Base-by-base conservation (phyloP, 2,329 filamentous ascomycete genomes). In the Colletotrichum eremochloae region DNA sequence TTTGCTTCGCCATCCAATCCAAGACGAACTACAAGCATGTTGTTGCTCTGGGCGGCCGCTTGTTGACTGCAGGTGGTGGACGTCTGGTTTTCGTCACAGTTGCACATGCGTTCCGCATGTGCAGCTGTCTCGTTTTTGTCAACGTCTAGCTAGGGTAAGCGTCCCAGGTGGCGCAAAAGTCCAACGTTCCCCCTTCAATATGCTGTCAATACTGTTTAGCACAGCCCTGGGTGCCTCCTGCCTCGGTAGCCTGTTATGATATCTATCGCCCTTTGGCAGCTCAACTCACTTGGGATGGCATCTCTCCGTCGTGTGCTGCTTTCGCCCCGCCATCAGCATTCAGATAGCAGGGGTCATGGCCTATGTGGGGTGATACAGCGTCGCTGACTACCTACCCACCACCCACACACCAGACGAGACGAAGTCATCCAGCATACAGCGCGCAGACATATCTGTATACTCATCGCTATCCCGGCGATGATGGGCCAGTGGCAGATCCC, bases 1-100 rank as follows among this genome's bases (percentile, higher is more conserved):
- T 72, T 72, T 72, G 65, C 69, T 68, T 72, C 31, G 44, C 53
- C 69, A 38, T 72, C 69, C 69, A 72, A 72, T 68, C 42, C 50
- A 60, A 44, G 52, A 63, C 65, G 58, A 63, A 69, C 44, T n/a
- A 29, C 58, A 60, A 53, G 69, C 65, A 55, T 36, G n/a, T 18
- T 36, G 58, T 46, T 58, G 44, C 58, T 46, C 58, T 63, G 42
- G 38, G 52, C 58, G 65, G 65, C 69, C 53, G 65, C 58, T 72
- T 55, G 58, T 68, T 24, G 36, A 72, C 58, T 68, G 65, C 52
- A 58, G 44, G 44, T 69, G 44, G 31, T 44, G 50, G 38, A 33
- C 52, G 65, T 63, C 52, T 63, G 52, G 58, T 58, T 68, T 53
- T 60, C 52, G 69, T 68, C 69, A 66, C 69, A 63, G 52, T 63